Evolutionary conservation across 2,329 filamentous ascomycete species (phyloP).

Genomic region (Colletotrichum orbiculare): DNA sequence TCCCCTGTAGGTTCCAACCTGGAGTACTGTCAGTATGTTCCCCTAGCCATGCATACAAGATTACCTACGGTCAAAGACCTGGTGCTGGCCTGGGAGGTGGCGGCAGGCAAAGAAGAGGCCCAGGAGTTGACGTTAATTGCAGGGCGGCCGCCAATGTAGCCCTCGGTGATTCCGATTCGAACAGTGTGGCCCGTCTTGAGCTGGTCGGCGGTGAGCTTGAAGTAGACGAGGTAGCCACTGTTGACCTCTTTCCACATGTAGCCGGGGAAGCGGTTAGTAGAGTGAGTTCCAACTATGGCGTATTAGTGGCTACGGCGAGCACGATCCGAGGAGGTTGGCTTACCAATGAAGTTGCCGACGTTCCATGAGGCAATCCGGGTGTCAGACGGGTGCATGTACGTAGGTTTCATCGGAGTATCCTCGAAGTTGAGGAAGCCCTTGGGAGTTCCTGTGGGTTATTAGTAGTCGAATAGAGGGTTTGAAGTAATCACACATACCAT

Average conservation of each 20-base stretch:
- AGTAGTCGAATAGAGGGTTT: not conserved
- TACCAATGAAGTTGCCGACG: slow-evolving; percentile 45
- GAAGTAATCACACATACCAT: not conserved
- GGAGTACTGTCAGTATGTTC: not conserved
- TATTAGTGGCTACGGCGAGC: not conserved
- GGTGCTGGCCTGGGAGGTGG: slow-evolving; percentile 44
- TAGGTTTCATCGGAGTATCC: slow-evolving; percentile 52
- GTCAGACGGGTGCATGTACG: slow-evolving; percentile 54
- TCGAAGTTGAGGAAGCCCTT: slow-evolving; percentile 49
- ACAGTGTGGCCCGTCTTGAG: slow-evolving; percentile 42
- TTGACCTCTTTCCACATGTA: slow-evolving; percentile 56
- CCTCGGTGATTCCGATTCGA: slow-evolving; percentile 47
- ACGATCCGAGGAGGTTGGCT: not conserved
- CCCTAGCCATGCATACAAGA: not conserved
- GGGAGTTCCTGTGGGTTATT: slow-evolving; percentile 41
- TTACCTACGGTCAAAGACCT: slow-evolving; percentile 42
- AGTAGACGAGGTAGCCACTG: slow-evolving; percentile 54
- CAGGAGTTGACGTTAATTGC: slow-evolving; percentile 46
- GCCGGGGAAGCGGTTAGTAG: slow-evolving; percentile 49
- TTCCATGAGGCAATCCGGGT: slow-evolving; percentile 45
- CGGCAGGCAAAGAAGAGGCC: slow-evolving; percentile 41
- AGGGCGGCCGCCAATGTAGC: slow-evolving; percentile 45
- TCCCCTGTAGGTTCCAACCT: slow-evolving; percentile 46
- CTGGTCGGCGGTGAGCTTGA: slow-evolving; percentile 46
- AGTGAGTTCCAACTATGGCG: slow-evolving; percentile 44